Evolutionary conservation across 495 filamentous ascomycete genomes (phyloP), one percentile per base, ranked within the genome.

Genomic region (Melanomma pulvis-pyrius): DNA sequence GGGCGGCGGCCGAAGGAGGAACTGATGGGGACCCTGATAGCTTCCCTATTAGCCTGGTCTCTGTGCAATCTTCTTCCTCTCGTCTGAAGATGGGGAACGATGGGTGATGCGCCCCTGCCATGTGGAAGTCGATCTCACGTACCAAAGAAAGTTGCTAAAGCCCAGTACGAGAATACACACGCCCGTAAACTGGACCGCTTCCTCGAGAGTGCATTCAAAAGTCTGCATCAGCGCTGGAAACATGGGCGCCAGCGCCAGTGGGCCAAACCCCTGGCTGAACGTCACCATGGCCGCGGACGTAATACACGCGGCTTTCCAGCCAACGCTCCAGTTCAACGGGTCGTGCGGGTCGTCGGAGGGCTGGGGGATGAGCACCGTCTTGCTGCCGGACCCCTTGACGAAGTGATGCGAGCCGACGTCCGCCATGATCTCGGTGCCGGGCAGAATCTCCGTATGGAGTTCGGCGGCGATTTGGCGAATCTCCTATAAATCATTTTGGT

Each of bases 371-470:
- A 85, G 77, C 2, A 84, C 83, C 2, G 75, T 73, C 26, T 79
- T 69, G 53, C 28, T 6, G 21, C 76, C 55, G 46, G n/a, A n/a
- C n/a, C 75, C 77, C 72, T 86, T 84, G 72, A 86, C 82, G 67
- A 88, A 87, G 72, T 86, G 84, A 74, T 86, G 84, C 0, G 74
- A 73, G 29, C 84, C 86, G 44, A 86, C 65, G 56, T 77, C 74
- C 2, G 77, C 73, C 85, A 87, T 88, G 73, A 87, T 81, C 75
- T 88, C 85, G 17, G 85, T 88, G 2, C 85, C 85, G 0, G 86
- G 85, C 41, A 84, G 79, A 54, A 88, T 84, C 62, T 83, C 79
- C 29, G 78, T 80, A 22, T 83, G 73, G 53, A 87, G 78, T 50
- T 76, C 74, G 61, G 72, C 59, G 59, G 75, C 76, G 36, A 78